phyloP scores from a whole-genome alignment of 2,329 filamentous ascomycete genomes.

The Apiospora arundinis region DNA sequence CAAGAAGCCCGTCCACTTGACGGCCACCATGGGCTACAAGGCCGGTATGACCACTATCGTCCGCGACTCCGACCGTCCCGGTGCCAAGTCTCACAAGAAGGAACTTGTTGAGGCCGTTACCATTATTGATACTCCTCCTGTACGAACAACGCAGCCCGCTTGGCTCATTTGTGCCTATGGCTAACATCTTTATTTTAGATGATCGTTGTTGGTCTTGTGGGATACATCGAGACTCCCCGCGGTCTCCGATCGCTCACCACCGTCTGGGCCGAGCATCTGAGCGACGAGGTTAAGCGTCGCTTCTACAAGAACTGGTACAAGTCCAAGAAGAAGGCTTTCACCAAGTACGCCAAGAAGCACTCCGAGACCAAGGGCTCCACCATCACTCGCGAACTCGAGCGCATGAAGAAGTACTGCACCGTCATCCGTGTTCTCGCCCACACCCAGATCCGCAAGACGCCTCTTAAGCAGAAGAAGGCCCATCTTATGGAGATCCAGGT shows the following conservation, averaged over 20 bases:
- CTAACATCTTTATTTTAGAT: constrained; percentile 80
- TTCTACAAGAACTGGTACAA: constrained; percentile 99
- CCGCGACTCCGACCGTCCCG: constrained; percentile 97
- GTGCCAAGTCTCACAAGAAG: constrained; percentile 99
- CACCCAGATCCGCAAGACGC: constrained; percentile 99
- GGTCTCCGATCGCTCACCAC: constrained; percentile 99
- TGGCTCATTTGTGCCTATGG: constrained; percentile 72
- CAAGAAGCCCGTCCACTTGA: constrained; percentile 99
- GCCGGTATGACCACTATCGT: constrained; percentile 99
- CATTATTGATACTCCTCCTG: constrained; percentile 92
- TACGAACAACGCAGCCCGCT: constrained; percentile 87
- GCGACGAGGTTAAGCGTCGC: constrained; percentile 97
- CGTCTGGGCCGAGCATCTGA: constrained; percentile 99
- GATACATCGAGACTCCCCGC: constrained; percentile 99
- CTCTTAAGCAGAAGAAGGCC: constrained; percentile 99
- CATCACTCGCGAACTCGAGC: constrained; percentile 97
- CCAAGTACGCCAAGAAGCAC: constrained; percentile 99
- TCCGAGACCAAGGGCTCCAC: constrained; percentile 89
- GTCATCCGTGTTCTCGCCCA: constrained; percentile 99
- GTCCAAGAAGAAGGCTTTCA: constrained; percentile 99
- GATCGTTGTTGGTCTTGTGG: constrained; percentile 99
- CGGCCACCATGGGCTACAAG: constrained; percentile 99
- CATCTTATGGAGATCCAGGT: constrained; percentile 99
- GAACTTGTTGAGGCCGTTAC: constrained; percentile 89
- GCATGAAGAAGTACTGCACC: constrained; percentile 99